Evolutionary conservation across 2,329 filamentous ascomycete genomes (phyloP), one percentile per base, ranked within the genome.

Genomic region (Geosmithia flava): DNA sequence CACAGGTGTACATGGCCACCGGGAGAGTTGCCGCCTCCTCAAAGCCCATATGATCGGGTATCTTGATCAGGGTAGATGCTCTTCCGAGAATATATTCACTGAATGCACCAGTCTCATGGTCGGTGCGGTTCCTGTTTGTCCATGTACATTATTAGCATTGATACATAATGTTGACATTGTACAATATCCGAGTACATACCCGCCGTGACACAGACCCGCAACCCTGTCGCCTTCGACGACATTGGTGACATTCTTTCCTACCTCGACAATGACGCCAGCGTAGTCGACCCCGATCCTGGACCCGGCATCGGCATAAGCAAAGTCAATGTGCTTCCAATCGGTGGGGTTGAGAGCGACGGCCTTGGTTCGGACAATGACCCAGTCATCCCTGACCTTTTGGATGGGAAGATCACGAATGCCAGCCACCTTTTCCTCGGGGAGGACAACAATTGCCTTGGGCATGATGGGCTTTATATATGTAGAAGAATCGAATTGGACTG

Each of bases 221-320:
- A 75, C 60, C 41, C 72, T 65, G 50, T 78, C 73, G 2, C 74
- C 74, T 47, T 65, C 66, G 54, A 65, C 65, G 6, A 56, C 48
- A 51, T 67, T 67, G 16, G 58, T 68, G 19, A 71, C 67, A 33
- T 63, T 63, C 3, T 55, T 48, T 8, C 72, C 73, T 20, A 75
- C 61, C 47, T 69, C 65, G 39, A 70, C 65, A 2, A 76, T 66
- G 15, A 68, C 55, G 40, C 73, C 72, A 27, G 67, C 64, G 48
- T 67, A 75, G 54, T 75, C 72, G 47, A 65, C 69, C n/a, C 70
- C 70, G 37, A 62, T 46, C 20, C 54, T 52, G 37, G 50, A 20
- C 16, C 58, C 57, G 20, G 51, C 43, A n/a, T 46, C 33, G 8
- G 42, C 44, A 3, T 33, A 44, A 8, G 44, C 48, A 6, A 17